Evolutionary conservation across 345 rosid species (phyloP).

Genomic region (Eucalyptus pumila): DNA sequence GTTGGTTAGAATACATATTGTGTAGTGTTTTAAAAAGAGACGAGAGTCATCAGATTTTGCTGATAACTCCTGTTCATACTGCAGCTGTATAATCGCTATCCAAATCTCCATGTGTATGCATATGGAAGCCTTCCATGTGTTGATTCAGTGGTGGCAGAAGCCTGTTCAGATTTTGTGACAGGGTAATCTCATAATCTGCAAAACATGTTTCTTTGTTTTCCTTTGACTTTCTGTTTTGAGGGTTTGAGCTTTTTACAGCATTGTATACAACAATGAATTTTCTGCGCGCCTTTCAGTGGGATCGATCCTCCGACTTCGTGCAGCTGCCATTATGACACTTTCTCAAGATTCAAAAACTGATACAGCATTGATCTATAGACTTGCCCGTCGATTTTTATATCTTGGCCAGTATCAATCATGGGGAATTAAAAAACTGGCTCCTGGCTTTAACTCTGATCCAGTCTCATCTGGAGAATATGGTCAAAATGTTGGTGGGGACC

Average conservation of each 20-base stretch:
- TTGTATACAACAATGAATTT: constrained; percentile 74
- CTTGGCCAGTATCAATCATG: constrained; percentile 19
- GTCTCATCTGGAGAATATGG: neutral
- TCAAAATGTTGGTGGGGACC: neutral
- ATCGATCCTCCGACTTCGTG: constrained; percentile 76
- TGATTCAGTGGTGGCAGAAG: constrained; percentile 59
- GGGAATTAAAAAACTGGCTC: neutral
- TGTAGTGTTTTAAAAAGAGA: neutral
- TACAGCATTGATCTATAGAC: constrained; percentile 46
- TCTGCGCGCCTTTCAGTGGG: constrained; percentile 88
- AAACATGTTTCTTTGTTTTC: neutral
- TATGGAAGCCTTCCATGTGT: constrained; percentile 88
- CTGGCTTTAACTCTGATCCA: neutral
- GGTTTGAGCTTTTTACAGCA: constrained; percentile 47
- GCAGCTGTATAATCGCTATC: constrained; percentile 53
- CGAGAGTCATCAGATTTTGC: neutral
- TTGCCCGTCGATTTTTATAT: constrained; percentile 56
- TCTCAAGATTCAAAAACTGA: constrained; percentile 60
- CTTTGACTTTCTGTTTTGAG: neutral
- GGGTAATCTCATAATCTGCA: constrained; percentile 25
- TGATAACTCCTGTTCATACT: neutral
- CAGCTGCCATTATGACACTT: constrained; percentile 63
- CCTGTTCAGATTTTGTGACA: constrained; percentile 75
- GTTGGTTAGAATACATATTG: neutral
- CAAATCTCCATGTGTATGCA: constrained; percentile 61